Base-by-base conservation (phyloP, 306 rosid genomes). In the Geum urbanum region DNA sequence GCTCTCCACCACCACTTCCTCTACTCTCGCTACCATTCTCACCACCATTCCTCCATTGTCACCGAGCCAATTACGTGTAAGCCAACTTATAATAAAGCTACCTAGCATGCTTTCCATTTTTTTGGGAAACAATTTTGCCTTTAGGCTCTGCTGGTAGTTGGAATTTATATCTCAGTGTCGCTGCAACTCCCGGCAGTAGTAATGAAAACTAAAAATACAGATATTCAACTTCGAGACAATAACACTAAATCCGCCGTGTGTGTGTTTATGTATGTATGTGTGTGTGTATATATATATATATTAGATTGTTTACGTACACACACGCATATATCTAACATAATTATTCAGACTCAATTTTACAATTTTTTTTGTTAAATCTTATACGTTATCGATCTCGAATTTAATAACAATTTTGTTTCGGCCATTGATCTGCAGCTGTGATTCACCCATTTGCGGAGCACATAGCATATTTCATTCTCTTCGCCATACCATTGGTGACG, bases 1-100 rank as follows among this genome's bases (percentile, higher is more conserved):
- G 88, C 84, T 32, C 82, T 84, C 12, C 88, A 84, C 61, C 86
- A 81, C 64, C 86, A 78, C 67, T 84, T 27, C 13, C 88, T 84
- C 8, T 84, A 84, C 54, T 76, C 82, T 54, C 84, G 84, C 67
- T 81, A 81, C 57, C 88, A 84, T 48, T 84, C 88, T 11, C 88
- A 81, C 15, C 88, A 84, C 48, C 88, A 84, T 49, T 81, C 86
- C 56, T 84, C 88, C 16, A 73, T 84, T 43, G 84, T 79, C 72
- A 84, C 86, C 1, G 82, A 84, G 80, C 88, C 88, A 5, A 84
- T 78, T 24, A 70, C 86, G 2, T 78, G 88, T 84, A 71, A 76
- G 86, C 16, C 8, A 22, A 55, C 58, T 22, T 2, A 32, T 32
- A 32, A 32, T 22, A 37, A 11, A 22, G 24, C 8, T 55, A 10